Evolutionary conservation across 2,329 filamentous ascomycete species (phyloP).

Genomic region (Akanthomyces muscarius): DNA sequence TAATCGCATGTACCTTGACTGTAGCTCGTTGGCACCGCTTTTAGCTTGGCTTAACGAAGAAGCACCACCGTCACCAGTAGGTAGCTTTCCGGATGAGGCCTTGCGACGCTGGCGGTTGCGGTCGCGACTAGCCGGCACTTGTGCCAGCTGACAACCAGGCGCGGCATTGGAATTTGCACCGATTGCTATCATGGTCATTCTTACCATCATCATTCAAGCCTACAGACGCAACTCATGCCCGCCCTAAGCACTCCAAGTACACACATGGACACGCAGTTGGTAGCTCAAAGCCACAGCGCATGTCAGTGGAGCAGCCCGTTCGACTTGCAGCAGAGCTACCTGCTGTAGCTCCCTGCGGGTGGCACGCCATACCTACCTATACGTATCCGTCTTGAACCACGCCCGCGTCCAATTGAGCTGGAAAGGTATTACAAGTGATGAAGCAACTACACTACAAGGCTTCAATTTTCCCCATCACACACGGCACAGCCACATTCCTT

Average conservation of each 20-base stretch:
- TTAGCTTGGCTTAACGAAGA: background rate
- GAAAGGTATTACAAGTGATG: too few species aligned
- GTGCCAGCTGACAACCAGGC: background rate
- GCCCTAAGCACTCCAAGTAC: too few species aligned
- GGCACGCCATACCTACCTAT: background rate
- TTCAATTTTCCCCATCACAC: background rate
- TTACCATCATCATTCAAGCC: too few species aligned
- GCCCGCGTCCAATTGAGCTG: background rate
- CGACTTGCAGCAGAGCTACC: background rate
- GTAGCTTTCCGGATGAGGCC: conserved; percentile 8
- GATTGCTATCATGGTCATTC: background rate
- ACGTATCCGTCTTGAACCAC: background rate
- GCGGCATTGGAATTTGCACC: background rate
- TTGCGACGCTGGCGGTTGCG: conserved; percentile 9
- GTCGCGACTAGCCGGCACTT: background rate
- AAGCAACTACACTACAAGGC: background rate
- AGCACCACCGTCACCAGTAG: background rate
- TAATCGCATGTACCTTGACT: background rate
- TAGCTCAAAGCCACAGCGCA: conserved; percentile 1
- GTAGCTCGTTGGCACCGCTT: background rate
- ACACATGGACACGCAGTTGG: background rate
- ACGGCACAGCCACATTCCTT: background rate
- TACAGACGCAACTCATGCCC: too few species aligned
- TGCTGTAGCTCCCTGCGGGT: conserved; percentile 5
- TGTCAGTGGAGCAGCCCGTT: background rate